Percentiles rank a stretch among this genome's conserved stretches.
Evolutionary conservation across 805 yeast genomes (phyloP).

Genomic region (Pichia deserticola): DNA sequence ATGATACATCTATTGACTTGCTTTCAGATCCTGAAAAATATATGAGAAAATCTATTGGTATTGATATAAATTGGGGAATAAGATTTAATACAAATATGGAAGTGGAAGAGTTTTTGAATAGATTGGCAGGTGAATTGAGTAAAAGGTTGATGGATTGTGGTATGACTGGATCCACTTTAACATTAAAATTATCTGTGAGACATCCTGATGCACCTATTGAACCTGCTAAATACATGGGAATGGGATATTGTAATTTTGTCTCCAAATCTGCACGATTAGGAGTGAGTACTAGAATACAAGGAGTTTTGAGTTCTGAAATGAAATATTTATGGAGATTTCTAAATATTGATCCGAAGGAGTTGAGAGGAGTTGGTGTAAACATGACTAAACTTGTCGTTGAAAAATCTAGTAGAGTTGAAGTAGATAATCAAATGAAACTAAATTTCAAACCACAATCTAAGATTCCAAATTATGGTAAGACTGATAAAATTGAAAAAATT

Average conservation of each 20-base stretch:
- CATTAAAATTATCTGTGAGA: slow-evolving; percentile 59
- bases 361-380: slow-evolving; percentile 74
- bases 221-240: slow-evolving; percentile 76
- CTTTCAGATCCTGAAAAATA: slow-evolving; percentile 40
- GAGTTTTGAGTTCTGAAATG: slow-evolving; percentile 53
- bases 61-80: slow-evolving; percentile 89
- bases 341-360: slow-evolving; percentile 48
- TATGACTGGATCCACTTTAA: slow-evolving; percentile 48
- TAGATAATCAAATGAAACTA: slow-evolving; percentile 27
- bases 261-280: slow-evolving; percentile 57
- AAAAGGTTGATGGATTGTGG: slow-evolving; percentile 41
- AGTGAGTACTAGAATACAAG: slow-evolving; percentile 50
- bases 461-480: too few relatives aligned
- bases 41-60: slow-evolving; percentile 69
- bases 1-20: slow-evolving; percentile 52
- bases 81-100: slow-evolving; percentile 57
- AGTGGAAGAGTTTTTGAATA: slow-evolving; percentile 53
- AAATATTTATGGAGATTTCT: slow-evolving; percentile 48
- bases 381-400: slow-evolving; percentile 49
- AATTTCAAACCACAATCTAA: slow-evolving; percentile 21
- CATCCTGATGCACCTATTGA: slow-evolving; percentile 61
- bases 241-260: slow-evolving; percentile 68
- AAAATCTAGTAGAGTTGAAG: slow-evolving; percentile 15
- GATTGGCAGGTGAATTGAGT: slow-evolving; percentile 53
- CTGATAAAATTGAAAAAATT: neutral